Conservation (phyloP, 805 yeast genomes). For the Nakazawaea ishiwadae region DNA sequence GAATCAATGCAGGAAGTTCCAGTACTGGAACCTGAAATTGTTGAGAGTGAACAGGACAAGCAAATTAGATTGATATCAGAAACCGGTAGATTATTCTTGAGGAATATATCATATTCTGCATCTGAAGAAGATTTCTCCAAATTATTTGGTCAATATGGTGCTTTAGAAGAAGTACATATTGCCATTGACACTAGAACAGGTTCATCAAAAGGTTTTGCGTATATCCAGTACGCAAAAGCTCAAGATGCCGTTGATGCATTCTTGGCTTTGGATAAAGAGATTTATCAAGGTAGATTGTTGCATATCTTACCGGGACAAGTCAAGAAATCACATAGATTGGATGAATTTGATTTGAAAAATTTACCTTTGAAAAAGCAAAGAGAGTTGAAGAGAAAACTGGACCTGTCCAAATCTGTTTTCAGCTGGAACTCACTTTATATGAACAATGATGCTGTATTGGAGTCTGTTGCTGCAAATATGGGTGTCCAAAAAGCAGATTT, state of each 20-base stretch:
- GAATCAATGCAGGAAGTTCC: conserved; percentile 13
- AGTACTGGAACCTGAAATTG: conserved; percentile 17
- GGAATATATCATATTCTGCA: conserved; percentile 79
- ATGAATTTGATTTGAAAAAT: conserved; percentile 87
- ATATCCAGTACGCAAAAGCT: conserved; percentile 64
- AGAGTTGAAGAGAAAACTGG: conserved; percentile 76
- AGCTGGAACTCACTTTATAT: conserved; percentile 93
- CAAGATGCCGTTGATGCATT: conserved; percentile 77
- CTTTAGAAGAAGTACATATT: conserved; percentile 81
- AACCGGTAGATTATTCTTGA: conserved; percentile 81
- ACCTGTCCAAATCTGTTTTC: conserved; percentile 82
- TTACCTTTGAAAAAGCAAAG: conserved; percentile 89
- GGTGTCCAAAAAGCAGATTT: conserved; percentile 82
- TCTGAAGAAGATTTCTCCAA: conserved; percentile 72
- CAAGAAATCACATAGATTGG: conserved; percentile 77
- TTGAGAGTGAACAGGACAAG: conserved; percentile 39
- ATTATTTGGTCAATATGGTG: conserved; percentile 66
- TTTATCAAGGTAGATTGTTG: conserved; percentile 89
- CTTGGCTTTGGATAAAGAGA: conserved; percentile 71
- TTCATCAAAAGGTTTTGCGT: conserved; percentile 88
- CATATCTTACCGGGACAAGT: conserved; percentile 85
- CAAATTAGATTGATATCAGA: conserved; percentile 46
- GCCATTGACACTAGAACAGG: conserved; percentile 91
- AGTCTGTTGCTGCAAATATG: conserved; percentile 78
- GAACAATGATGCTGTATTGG: conserved; percentile 88